Base-by-base conservation (phyloP, 257 asterid genomes). In the Gentiana dahurica region DNA sequence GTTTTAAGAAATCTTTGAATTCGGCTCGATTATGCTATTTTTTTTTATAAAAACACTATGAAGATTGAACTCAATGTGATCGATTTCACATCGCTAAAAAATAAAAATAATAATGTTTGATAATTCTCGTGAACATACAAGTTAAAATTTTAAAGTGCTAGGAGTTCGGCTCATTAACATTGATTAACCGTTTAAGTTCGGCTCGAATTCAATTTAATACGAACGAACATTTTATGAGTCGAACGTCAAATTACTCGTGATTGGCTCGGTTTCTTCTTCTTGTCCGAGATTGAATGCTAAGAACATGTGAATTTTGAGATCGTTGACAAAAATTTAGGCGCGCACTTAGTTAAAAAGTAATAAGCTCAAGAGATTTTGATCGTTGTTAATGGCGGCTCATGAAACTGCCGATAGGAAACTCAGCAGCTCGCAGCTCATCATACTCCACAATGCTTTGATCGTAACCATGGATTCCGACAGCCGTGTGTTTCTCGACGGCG, bases 401-500 rank as follows among this genome's bases (percentile, higher is more conserved):
- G 57, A 11, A 37, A 60, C 38, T 13, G 3, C 35, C 67, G 6
- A 13, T 24, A 4, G n/a, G 55, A 59, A 62, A 61, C 54, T 10
- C 55, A 10, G 55, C 33, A 11, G 49, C 13, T 10, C 54, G 38
- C 74, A 77, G 38, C 47, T 75, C 56, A 56, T 73, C 34, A 58
- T 83, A 48, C 80, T 86, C 59, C 86, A 86, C 77, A 78, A 75
- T 65, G 87, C 86, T 34, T 52, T 79, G 37, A 59, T 86, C 59
- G 73, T 86, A 8, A 83, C 90, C 34, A 81, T 83, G 94, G 85
- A 86, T 56, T 34, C 87, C 1, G 65, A 71, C 8, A 65, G 50
- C 33, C 85, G 89, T 13, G 86, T 83, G 1, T 86, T 65, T 48
- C 83, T 63, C 2, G 65, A 71, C 71, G 94, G 95, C 62, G 89